These are phyloP conservation scores for Pseudocercospora crystallina DNA, from an alignment of 2,329 filamentous ascomycete species.

Conservation along the genomic window DNA sequence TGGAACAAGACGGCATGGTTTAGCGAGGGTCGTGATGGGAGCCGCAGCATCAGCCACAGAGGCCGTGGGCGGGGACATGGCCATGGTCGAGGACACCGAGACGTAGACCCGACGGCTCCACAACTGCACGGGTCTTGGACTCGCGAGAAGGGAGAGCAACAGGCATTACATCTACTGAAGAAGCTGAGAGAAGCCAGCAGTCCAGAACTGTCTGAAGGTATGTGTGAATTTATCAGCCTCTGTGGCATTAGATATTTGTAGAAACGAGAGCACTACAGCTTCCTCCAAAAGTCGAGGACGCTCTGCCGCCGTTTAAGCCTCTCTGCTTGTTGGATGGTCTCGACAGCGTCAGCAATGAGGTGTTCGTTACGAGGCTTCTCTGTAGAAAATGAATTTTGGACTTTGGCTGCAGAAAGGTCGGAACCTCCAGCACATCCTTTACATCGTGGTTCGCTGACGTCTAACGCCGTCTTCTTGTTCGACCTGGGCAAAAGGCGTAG, in stretches of 20 bases:
- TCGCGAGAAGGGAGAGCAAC: constrained; percentile 38
- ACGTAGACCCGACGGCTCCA: not conserved
- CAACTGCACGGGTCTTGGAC: constrained; percentile 36
- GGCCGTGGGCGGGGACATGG: constrained; percentile 20
- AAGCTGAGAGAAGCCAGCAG: constrained; percentile 32
- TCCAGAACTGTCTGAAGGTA: constrained; percentile 38
- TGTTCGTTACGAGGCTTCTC: constrained; percentile 5
- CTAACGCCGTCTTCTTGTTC: too few relatives aligned
- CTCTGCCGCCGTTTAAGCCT: constrained; percentile 18
- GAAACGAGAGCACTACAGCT: constrained; percentile 2
- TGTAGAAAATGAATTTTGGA: not conserved
- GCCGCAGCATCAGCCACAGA: constrained; percentile 19
- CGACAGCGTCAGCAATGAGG: constrained; percentile 29
- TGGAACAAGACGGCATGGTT: constrained; percentile 30
- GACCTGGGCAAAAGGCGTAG: too few relatives aligned
- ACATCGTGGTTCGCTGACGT: too few relatives aligned
- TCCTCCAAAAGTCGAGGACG: constrained; percentile 25
- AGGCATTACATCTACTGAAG: constrained; percentile 31
- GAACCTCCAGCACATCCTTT: not conserved
- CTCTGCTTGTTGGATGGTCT: constrained; percentile 27
- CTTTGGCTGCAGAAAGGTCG: not conserved
- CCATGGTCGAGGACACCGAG: constrained; percentile 4
- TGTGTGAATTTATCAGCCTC: constrained; percentile 46
- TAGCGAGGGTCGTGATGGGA: constrained; percentile 9
- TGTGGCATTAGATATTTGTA: constrained; percentile 39